These are phyloP conservation scores for Leccinum variabile DNA, from an alignment of 1,284 basidiomycete species.

Conservation along the genomic window DNA sequence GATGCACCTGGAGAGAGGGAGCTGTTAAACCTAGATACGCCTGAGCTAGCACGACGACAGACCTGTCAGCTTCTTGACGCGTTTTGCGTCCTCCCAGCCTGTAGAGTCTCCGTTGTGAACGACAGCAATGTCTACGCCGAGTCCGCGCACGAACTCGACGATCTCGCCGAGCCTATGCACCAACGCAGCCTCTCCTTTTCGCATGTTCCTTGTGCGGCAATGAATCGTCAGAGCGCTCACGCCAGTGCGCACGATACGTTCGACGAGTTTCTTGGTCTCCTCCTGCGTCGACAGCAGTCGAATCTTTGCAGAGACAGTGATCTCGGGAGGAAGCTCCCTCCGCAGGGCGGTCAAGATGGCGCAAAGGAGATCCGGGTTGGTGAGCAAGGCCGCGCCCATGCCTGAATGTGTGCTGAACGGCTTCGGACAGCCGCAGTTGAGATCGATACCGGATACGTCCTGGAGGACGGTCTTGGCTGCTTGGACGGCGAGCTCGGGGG, in stretches of 20 bases:
- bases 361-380: slow-evolving; percentile 89
- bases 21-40: slow-evolving; percentile 1
- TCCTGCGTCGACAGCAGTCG: slow-evolving; percentile 84
- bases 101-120: slow-evolving; percentile 94
- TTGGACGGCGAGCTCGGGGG: slow-evolving; percentile 87
- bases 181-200: slow-evolving; percentile 79
- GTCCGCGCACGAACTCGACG: slow-evolving; percentile 72
- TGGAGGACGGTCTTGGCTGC: slow-evolving; percentile 85
- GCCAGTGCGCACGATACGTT: slow-evolving; percentile 85
- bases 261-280: slow-evolving; percentile 85
- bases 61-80: slow-evolving; percentile 78
- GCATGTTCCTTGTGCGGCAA: slow-evolving; percentile 93
- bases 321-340: slow-evolving; percentile 68
- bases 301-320: slow-evolving; percentile 92
- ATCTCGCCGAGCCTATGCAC: slow-evolving; percentile 82
- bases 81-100: slow-evolving; percentile 75
- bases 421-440: slow-evolving; percentile 95
- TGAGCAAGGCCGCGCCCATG: slow-evolving; percentile 95
- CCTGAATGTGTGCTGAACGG: slow-evolving; percentile 94
- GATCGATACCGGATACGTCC: slow-evolving; percentile 92
- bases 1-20: slow-evolving; percentile 61
- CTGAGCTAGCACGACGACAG: not conserved
- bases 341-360: slow-evolving; percentile 81
- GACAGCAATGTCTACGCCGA: slow-evolving; percentile 77
- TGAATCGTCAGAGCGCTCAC: slow-evolving; percentile 92